These are phyloP conservation scores for Cardamine occulta DNA, from an alignment of 345 rosid genomes.

Conservation along the genomic window DNA sequence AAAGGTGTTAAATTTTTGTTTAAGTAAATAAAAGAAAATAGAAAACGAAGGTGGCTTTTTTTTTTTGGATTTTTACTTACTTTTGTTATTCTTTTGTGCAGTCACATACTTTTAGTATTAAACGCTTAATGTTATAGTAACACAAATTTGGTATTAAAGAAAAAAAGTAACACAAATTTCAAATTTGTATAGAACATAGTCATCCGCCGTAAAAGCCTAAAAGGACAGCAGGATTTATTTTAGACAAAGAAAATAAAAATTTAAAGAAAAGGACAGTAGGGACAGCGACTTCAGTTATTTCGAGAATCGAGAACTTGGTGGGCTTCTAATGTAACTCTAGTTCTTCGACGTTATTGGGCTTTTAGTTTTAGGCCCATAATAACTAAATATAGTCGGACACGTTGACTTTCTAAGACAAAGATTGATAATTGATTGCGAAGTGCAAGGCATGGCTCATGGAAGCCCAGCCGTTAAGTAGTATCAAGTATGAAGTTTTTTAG, in stretches of 20 bases:
- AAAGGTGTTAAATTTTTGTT: not conserved
- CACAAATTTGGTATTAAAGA: not conserved
- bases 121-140: not conserved
- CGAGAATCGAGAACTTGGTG: not conserved
- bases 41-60: not conserved
- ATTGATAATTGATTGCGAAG: not conserved
- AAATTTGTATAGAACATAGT: no score
- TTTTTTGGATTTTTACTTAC: not conserved
- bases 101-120: not conserved
- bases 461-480: not conserved
- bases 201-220: no score
- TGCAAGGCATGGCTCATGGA: constrained; percentile 30
- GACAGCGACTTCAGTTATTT: not conserved
- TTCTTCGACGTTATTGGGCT: not conserved
- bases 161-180: not conserved
- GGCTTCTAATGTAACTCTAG: not conserved
- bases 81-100: not conserved
- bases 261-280: not conserved
- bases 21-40: not conserved
- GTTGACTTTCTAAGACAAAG: constrained; percentile 7
- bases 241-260: no score
- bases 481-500: not conserved
- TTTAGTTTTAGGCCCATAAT: constrained; percentile 13
- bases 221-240: no score
- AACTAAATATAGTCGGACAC: not conserved